Evolutionary conservation across 2,329 filamentous ascomycete genomes (phyloP).

Genomic region (Colletotrichum higginsianum): DNA sequence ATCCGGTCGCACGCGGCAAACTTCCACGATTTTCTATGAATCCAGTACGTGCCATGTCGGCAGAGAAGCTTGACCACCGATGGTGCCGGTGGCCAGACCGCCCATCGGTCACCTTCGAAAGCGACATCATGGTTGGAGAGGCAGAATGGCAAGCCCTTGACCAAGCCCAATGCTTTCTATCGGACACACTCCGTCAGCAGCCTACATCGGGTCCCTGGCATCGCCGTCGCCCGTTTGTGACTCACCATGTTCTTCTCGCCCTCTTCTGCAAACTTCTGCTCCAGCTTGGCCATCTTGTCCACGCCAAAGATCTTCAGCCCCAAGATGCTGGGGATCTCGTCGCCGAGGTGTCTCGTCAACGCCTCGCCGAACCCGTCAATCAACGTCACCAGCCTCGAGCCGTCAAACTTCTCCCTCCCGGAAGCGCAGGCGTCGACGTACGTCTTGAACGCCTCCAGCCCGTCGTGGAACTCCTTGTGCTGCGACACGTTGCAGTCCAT

Average conservation of each 20-base stretch:
- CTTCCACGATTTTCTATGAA: conserved; percentile 46
- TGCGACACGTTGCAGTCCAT: conserved; percentile 60
- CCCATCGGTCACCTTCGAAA: conserved; percentile 52
- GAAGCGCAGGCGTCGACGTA: conserved; percentile 47
- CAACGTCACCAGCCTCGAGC: conserved; percentile 45
- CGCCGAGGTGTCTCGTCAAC: conserved; percentile 50
- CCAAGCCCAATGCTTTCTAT: conserved; percentile 45
- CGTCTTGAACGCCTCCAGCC: conserved; percentile 48
- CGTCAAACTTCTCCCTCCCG: conserved; percentile 48
- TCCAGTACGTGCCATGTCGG: conserved; percentile 42
- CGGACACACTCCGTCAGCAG: neutral
- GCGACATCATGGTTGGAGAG: conserved; percentile 45
- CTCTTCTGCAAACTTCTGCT: conserved; percentile 38
- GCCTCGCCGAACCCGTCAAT: conserved; percentile 51
- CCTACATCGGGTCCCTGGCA: neutral
- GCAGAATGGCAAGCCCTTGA: conserved; percentile 42
- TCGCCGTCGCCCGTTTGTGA: neutral
- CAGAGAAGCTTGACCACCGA: conserved; percentile 43
- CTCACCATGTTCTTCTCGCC: conserved; percentile 46
- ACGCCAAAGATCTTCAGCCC: conserved; percentile 46
- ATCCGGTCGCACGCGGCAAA: conserved; percentile 47
- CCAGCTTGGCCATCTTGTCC: conserved; percentile 45
- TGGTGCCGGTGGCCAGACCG: conserved; percentile 39
- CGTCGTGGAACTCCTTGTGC: conserved; percentile 55
- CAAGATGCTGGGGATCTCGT: conserved; percentile 52